Conservation (phyloP, 345 rosid species). For the Moringa oleifera region DNA sequence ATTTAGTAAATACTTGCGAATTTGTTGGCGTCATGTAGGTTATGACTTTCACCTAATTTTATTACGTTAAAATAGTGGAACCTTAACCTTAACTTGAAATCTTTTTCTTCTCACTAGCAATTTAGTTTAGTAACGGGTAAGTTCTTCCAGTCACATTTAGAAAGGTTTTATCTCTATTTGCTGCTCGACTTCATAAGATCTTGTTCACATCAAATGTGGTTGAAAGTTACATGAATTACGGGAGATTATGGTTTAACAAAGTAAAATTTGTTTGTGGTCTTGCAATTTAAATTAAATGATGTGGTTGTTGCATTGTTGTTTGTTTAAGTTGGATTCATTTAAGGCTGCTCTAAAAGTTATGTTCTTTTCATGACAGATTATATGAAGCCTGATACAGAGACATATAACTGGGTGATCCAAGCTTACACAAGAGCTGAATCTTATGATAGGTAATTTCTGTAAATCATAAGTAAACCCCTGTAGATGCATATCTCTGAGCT, state of each 20-base stretch:
- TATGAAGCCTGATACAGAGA: slow-evolving; percentile 94
- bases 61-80: neutral
- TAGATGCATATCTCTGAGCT: neutral
- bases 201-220: neutral
- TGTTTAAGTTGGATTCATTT: slow-evolving; percentile 4
- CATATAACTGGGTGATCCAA: slow-evolving; percentile 96
- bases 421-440: slow-evolving; percentile 97
- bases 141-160: neutral
- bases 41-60: neutral
- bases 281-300: neutral
- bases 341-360: slow-evolving; percentile 7
- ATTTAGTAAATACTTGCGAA: no score
- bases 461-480: neutral
- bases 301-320: slow-evolving; percentile 11
- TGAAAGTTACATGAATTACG: neutral
- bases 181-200: neutral
- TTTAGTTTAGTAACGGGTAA: neutral
- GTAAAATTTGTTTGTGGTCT: neutral
- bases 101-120: neutral
- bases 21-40: no score
- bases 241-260: neutral
- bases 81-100: neutral
- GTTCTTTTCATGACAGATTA: slow-evolving; percentile 46
- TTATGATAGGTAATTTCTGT: slow-evolving; percentile 66
- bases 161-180: neutral